These are phyloP conservation scores for Suhomyces sp. DNA, from an alignment of 805 yeast genomes.

Conservation along the genomic window DNA sequence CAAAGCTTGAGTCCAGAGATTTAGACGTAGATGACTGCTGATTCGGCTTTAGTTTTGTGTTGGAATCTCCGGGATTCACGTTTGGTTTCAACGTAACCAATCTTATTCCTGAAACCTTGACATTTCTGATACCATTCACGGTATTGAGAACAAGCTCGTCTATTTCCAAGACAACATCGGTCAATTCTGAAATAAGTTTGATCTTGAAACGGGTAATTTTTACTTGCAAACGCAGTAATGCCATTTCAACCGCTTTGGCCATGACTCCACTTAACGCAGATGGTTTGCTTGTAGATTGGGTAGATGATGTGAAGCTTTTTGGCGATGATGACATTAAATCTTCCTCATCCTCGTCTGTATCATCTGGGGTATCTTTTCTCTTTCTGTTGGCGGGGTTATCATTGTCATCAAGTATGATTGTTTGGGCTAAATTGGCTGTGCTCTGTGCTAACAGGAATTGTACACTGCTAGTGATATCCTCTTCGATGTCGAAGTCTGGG, in stretches of 20 bases:
- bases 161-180: conserved; percentile 34
- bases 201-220: conserved; percentile 47
- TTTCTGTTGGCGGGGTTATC: conserved; percentile 12
- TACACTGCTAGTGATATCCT: conserved; percentile 30
- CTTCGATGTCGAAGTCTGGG: conserved; percentile 32
- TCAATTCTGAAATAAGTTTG: conserved; percentile 48
- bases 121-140: conserved; percentile 46
- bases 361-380: conserved; percentile 14
- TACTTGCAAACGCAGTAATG: conserved; percentile 59
- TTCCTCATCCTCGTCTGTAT: conserved; percentile 14
- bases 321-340: too few relatives aligned
- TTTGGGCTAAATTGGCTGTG: conserved; percentile 70
- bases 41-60: conserved; percentile 5
- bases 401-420: conserved; percentile 32
- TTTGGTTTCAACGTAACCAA: conserved; percentile 43
- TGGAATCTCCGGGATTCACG: conserved; percentile 28
- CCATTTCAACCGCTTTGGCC: conserved; percentile 65
- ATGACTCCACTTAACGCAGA: conserved; percentile 55
- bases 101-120: conserved; percentile 39
- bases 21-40: too few relatives aligned
- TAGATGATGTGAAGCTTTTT: conserved; percentile 11
- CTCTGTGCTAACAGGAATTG: conserved; percentile 65
- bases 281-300: conserved; percentile 18
- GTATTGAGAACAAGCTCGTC: conserved; percentile 36
- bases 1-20: background rate